Percentiles rank a stretch among this genome's conserved stretches.
Evolutionary conservation across 2,329 filamentous ascomycete genomes (phyloP).

Genomic region (Nemania abortiva): DNA sequence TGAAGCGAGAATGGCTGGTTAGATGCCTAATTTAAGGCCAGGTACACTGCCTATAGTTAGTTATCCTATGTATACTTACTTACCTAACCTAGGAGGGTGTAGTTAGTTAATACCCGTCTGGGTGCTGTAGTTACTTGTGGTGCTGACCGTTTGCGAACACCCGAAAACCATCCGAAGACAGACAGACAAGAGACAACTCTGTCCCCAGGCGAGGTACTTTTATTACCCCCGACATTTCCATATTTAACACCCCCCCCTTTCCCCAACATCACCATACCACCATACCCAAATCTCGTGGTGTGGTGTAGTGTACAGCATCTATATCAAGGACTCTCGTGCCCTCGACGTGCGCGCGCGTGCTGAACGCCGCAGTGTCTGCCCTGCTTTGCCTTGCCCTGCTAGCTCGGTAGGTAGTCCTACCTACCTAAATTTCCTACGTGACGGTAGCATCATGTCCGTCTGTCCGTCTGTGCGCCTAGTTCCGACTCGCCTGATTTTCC

Average conservation of each 20-base stretch:
- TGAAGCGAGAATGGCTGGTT: constrained; percentile 6
- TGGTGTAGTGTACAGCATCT: not conserved
- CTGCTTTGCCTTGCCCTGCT: constrained; percentile 13
- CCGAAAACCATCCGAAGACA: not conserved
- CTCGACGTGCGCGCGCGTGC: constrained; percentile 4
- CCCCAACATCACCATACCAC: constrained; percentile 5
- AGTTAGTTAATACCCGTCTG: not conserved
- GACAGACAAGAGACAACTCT: not conserved
- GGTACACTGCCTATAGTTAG: not conserved
- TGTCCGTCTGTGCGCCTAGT: not conserved
- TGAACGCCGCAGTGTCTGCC: constrained; percentile 16
- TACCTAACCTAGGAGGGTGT: not conserved
- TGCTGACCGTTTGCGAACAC: not conserved
- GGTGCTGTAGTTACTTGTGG: not conserved
- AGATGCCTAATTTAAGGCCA: not conserved
- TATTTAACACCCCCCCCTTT: not conserved
- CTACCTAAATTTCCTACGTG: constrained; percentile 5
- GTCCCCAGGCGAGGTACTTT: not conserved
- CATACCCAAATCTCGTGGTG: not conserved
- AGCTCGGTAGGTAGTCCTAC: constrained; percentile 24
- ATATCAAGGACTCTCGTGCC: constrained; percentile 30
- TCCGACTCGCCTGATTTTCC: constrained; percentile 26
- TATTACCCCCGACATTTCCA: not conserved
- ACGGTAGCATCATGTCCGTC: constrained; percentile 12
- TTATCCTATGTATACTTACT: not conserved